Base-by-base conservation (phyloP, 2,329 filamentous ascomycete species). In the Karstenula rhodostoma region DNA sequence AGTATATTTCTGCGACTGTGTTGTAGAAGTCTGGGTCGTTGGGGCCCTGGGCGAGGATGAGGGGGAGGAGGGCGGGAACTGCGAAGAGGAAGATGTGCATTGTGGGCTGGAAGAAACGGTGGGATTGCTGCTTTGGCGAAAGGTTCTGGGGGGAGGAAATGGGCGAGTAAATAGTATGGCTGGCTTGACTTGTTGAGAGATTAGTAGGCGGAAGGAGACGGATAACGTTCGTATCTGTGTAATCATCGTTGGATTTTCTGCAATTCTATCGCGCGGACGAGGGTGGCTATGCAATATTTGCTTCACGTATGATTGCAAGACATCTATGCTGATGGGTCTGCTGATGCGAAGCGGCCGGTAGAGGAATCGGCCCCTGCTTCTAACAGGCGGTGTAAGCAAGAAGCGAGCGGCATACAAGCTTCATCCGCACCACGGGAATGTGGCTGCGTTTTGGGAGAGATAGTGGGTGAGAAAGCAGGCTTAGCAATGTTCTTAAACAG, bases 1-100 rank as follows among this genome's bases (percentile, higher is more conserved):
- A 58, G 51, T 62, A 62, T 27, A 64, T 62, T 37, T 65, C 60
- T 23, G 62, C 62, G 32, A 65, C 59, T 7, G 62, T 62, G 59
- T 64, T 62, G 57, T 64, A 64, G 60, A 62, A 64, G 50, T 43
- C 62, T 6, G 62, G 62, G 29, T 51, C 40, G 27, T 32, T 35
- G 23, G 62, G 62, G 23, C 52, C 46, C 42, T 64, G 62, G 6
- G 62, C 62, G 37, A 47, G 17, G 37, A 47, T 40, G 40, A 56
- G 15, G 17, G 54, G 4, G 27, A 59, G n/a, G 37, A 53, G 19
- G 3, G 49, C 8, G 2, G 49, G 10, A 4, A 52, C 2, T n/a
- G 49, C 9, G 22, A 52, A 3, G 19, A 12, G 2, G 12, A 15
- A 17, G 22, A 40, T n/a, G 10, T 27, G 35, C 49, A 52, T 52